These are phyloP conservation scores for Corynespora cassiicola DNA, from an alignment of 2,329 filamentous ascomycete species.

Conservation along the genomic window DNA sequence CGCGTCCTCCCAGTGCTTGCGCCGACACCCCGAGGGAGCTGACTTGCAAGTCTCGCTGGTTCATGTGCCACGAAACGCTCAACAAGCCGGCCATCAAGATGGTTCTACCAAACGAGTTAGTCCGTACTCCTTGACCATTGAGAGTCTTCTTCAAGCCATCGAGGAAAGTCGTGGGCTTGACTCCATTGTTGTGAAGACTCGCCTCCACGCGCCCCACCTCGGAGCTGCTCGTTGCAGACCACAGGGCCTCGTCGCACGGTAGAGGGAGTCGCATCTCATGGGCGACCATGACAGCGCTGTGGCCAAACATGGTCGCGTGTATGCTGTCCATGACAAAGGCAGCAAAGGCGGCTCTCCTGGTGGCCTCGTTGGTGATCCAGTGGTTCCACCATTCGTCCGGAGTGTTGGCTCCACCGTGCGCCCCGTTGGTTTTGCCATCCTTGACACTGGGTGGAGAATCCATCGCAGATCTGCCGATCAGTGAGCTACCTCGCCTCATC, in stretches of 20 bases:
- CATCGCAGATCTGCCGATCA: constrained; percentile 83
- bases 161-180: constrained; percentile 85
- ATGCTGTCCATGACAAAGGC: constrained; percentile 96
- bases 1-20: constrained; percentile 82
- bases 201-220: constrained; percentile 87
- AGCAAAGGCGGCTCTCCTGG: constrained; percentile 85
- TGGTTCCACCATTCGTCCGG: constrained; percentile 93
- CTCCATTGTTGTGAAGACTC: constrained; percentile 78
- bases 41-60: constrained; percentile 91
- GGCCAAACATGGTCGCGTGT: constrained; percentile 97
- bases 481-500: constrained; percentile 90
- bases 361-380: constrained; percentile 95
- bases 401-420: constrained; percentile 64
- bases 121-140: constrained; percentile 82
- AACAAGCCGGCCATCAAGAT: constrained; percentile 93
- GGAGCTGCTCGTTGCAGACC: constrained; percentile 85
- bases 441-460: constrained; percentile 82
- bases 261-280: constrained; percentile 92
- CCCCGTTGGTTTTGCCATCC: constrained; percentile 62
- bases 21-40: constrained; percentile 82
- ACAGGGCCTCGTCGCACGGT: constrained; percentile 90
- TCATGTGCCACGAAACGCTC: constrained; percentile 97
- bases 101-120: constrained; percentile 90
- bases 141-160: constrained; percentile 90
- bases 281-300: constrained; percentile 95